phyloP scores from a whole-genome alignment of 371 early-diverging fungal genomes.

The Apophysomyces trapeziformis region DNA sequence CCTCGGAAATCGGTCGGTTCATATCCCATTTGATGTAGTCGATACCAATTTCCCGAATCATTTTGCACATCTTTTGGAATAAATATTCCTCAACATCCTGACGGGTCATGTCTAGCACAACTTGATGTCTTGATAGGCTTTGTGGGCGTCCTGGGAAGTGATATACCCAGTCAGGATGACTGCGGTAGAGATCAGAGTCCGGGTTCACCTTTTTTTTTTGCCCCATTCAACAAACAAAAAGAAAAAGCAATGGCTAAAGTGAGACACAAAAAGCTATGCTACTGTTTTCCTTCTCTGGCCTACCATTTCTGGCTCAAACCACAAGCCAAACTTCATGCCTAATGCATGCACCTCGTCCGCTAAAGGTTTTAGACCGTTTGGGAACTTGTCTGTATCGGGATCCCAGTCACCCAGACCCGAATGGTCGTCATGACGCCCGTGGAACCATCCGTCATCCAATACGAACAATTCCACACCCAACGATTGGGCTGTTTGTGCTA shows the following conservation, averaged over 20 bases:
- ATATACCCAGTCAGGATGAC: conserved; percentile 55
- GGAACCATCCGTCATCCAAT: conserved; percentile 64
- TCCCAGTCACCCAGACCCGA: conserved; percentile 65
- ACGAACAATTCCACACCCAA: conserved; percentile 51
- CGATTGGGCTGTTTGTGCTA: conserved; percentile 34
- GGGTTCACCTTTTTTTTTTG: conserved; percentile 29
- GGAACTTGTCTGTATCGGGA: conserved; percentile 48
- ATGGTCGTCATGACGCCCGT: conserved; percentile 32
- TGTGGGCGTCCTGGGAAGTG: conserved; percentile 30
- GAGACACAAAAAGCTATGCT: too few species aligned
- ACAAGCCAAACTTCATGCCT: conserved; percentile 59
- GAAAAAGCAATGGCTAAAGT: too few species aligned
- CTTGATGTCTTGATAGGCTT: conserved; percentile 37
- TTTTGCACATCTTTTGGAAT: conserved; percentile 13
- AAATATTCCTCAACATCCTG: conserved; percentile 37
- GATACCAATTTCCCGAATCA: conserved; percentile 28
- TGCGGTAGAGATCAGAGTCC: conserved; percentile 44
- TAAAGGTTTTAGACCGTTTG: conserved; percentile 49
- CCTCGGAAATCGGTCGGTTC: conserved; percentile 46
- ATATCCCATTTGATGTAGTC: conserved; percentile 57
- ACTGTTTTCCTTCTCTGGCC: background rate
- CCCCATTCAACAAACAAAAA: too few species aligned
- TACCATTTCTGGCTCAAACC: conserved; percentile 61
- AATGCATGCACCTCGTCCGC: conserved; percentile 45
- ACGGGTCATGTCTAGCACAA: conserved; percentile 36